These are phyloP conservation scores for Primulina tabacum DNA, from an alignment of 257 asterid genomes.

Conservation along the genomic window DNA sequence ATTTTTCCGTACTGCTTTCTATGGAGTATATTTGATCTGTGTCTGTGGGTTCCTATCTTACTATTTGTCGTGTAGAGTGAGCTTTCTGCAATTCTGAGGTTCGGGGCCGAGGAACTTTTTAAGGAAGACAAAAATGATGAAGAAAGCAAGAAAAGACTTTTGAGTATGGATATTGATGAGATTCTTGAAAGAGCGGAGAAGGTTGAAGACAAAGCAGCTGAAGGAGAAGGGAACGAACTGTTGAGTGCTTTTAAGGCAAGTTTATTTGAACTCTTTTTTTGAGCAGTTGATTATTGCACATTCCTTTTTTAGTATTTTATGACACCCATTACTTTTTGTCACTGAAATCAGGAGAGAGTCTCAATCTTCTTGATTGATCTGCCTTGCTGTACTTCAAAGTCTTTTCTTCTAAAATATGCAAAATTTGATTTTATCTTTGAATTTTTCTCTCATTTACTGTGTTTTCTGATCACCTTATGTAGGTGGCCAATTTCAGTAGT, in stretches of 20 bases:
- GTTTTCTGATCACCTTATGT: slow-evolving; percentile 24
- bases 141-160: slow-evolving; percentile 92
- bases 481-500: slow-evolving; percentile 95
- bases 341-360: slow-evolving; percentile 14
- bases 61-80: slow-evolving; percentile 60
- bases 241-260: slow-evolving; percentile 91
- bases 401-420: neutral
- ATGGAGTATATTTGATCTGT: neutral
- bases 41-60: neutral
- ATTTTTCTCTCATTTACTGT: slow-evolving; percentile 18
- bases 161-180: slow-evolving; percentile 93
- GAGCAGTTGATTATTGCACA: slow-evolving; percentile 1
- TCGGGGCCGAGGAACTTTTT: slow-evolving; percentile 98
- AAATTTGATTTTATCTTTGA: slow-evolving; percentile 1
- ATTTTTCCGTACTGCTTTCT: neutral
- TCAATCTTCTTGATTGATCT: slow-evolving; percentile 1
- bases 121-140: slow-evolving; percentile 93
- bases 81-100: slow-evolving; percentile 96
- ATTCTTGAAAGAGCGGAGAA: slow-evolving; percentile 99
- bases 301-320: slow-evolving; percentile 14
- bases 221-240: slow-evolving; percentile 69
- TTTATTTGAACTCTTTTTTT: slow-evolving; percentile 12
- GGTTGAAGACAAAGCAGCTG: slow-evolving; percentile 82
- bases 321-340: neutral
- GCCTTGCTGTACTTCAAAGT: neutral